Conservation (phyloP, 805 yeast species). For the Schwanniomyces pseudopolymorphus region DNA sequence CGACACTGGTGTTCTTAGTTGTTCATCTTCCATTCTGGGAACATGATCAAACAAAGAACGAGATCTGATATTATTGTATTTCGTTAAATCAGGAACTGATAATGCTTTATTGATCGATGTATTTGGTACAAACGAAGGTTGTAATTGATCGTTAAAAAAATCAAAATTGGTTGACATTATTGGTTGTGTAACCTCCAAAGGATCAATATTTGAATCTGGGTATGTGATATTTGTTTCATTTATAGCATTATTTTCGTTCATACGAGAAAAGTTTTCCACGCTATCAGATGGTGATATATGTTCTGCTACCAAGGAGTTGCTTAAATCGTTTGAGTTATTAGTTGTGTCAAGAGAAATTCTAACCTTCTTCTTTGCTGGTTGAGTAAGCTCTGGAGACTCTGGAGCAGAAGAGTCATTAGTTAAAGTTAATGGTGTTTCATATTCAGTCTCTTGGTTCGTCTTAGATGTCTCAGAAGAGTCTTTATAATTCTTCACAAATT, state of each 20-base stretch:
- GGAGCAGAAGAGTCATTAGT: constrained; percentile 5
- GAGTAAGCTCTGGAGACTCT: constrained; percentile 6
- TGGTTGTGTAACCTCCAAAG: constrained; percentile 11
- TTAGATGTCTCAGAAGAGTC: constrained; percentile 13
- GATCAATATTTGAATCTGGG: background rate
- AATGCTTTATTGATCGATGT: constrained; percentile 6
- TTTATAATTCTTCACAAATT: constrained; percentile 43
- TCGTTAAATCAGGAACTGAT: constrained; percentile 11
- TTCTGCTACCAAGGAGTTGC: background rate
- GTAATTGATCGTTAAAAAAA: constrained; percentile 5
- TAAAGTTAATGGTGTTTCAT: constrained; percentile 11
- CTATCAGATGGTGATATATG: background rate
- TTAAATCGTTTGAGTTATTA: background rate
- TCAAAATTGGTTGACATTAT: constrained; percentile 10
- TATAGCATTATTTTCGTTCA: background rate
- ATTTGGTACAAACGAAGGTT: constrained; percentile 1
- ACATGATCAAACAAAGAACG: constrained; percentile 9
- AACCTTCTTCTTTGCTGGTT: constrained; percentile 11
- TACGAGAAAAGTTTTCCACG: background rate
- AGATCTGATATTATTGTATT: constrained; percentile 2
- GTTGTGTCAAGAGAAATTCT: constrained; percentile 8
- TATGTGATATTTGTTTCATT: background rate
- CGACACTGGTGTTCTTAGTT: background rate
- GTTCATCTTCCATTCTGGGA: constrained; percentile 1
- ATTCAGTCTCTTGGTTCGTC: constrained; percentile 2